phyloP scores from a whole-genome alignment of 148 eudicot genomes.

The Tetragonia tetragonoides region DNA sequence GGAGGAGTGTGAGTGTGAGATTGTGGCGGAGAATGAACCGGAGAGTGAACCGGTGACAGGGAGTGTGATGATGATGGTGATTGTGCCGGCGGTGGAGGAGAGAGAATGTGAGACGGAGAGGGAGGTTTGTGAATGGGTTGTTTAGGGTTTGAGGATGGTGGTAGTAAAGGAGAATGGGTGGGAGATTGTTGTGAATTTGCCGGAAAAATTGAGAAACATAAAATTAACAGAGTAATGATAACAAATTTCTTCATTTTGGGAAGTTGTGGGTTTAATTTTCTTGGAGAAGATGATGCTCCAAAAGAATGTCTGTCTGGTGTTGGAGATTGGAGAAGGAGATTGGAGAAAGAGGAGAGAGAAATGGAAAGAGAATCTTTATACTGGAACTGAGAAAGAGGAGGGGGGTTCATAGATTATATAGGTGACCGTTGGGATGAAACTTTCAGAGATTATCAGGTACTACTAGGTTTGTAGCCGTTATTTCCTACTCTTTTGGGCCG shows the following conservation, averaged over 20 bases:
- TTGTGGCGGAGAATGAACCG: not conserved
- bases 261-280: not conserved
- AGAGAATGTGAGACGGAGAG: not conserved
- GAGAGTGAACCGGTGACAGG: not conserved
- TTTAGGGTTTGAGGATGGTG: too few relatives aligned
- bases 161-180: too few relatives aligned
- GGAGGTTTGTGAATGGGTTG: slow-evolving; percentile 2
- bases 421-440: too few relatives aligned
- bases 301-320: not conserved
- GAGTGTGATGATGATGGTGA: not conserved
- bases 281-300: not conserved
- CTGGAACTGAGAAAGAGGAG: too few relatives aligned
- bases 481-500: too few relatives aligned
- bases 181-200: slow-evolving; percentile 15
- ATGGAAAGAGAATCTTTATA: too few relatives aligned
- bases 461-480: too few relatives aligned
- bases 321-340: not conserved
- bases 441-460: too few relatives aligned
- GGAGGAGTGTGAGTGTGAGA: not conserved
- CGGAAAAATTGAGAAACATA: not conserved
- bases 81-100: not conserved
- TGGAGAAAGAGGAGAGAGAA: too few relatives aligned
- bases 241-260: slow-evolving; percentile 9
- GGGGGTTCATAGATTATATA: too few relatives aligned
- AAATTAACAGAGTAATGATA: not conserved